These are phyloP conservation scores for Hypoxylon sp. DNA, from an alignment of 2,329 filamentous ascomycete genomes.

Conservation along the genomic window DNA sequence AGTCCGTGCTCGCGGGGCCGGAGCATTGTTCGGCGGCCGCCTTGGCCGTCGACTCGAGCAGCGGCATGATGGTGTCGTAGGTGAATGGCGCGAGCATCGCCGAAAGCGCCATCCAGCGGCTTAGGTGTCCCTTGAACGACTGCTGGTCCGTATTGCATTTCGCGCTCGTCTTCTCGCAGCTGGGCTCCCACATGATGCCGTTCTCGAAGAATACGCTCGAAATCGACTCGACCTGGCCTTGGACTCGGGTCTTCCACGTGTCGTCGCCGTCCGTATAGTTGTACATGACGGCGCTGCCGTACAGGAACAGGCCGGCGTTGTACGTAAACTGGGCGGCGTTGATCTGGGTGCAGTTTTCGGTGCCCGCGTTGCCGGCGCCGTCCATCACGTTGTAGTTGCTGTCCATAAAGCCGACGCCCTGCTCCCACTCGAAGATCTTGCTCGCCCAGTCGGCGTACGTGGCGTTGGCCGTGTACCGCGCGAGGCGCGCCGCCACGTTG, in stretches of 20 bases:
- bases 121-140: slow-evolving; percentile 56
- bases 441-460: slow-evolving; percentile 68
- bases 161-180: slow-evolving; percentile 63
- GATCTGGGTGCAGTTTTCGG: slow-evolving; percentile 63
- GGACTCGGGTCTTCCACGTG: slow-evolving; percentile 59
- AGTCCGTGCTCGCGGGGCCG: slow-evolving; percentile 39
- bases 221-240: slow-evolving; percentile 59
- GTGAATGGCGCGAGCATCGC: slow-evolving; percentile 49
- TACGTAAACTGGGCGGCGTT: slow-evolving; percentile 60
- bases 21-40: slow-evolving; percentile 53
- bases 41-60: slow-evolving; percentile 51
- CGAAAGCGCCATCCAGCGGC: slow-evolving; percentile 60
- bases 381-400: slow-evolving; percentile 69
- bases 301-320: slow-evolving; percentile 49
- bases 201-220: slow-evolving; percentile 58
- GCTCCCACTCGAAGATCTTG: slow-evolving; percentile 68
- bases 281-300: slow-evolving; percentile 55
- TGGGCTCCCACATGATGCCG: slow-evolving; percentile 65
- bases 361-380: slow-evolving; percentile 59
- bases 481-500: slow-evolving; percentile 68
- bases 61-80: slow-evolving; percentile 41
- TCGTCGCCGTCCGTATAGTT: slow-evolving; percentile 55
- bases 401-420: slow-evolving; percentile 63
- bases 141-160: slow-evolving; percentile 53
- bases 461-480: slow-evolving; percentile 68